phyloP scores from a whole-genome alignment of 2,329 filamentous ascomycete species.

The Xylariaceae sp. region DNA sequence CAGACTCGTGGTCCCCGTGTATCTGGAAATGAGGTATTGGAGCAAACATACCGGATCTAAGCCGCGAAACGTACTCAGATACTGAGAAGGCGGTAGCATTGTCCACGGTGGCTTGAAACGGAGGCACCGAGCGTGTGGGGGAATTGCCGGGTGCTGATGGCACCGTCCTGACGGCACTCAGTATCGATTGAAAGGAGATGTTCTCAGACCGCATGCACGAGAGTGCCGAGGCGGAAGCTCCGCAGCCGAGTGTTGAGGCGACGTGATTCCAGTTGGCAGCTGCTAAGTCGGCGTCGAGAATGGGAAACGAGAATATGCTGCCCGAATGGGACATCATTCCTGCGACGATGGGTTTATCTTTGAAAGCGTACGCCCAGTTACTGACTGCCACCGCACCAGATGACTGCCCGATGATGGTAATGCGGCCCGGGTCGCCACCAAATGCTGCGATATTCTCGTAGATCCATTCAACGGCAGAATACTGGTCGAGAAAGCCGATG shows the following conservation, averaged over 20 bases:
- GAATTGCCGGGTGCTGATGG: slow-evolving; percentile 5
- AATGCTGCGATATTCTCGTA: slow-evolving; percentile 19
- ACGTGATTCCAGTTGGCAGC: slow-evolving; percentile 16
- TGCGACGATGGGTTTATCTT: slow-evolving; percentile 14
- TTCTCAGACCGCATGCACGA: slow-evolving; percentile 22
- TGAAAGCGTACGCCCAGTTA: slow-evolving; percentile 22
- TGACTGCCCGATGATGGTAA: slow-evolving; percentile 18
- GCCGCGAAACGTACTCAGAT: slow-evolving; percentile 14
- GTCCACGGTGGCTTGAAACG: slow-evolving; percentile 19
- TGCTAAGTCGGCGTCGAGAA: slow-evolving; percentile 14
- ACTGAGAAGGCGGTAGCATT: slow-evolving; percentile 8
- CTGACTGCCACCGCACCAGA: slow-evolving; percentile 17
- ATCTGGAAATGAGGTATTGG: slow-evolving; percentile 15
- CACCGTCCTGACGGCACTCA: slow-evolving; percentile 10
- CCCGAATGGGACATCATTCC: slow-evolving; percentile 16
- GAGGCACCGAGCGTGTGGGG: slow-evolving; percentile 16
- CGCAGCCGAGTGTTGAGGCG: slow-evolving; percentile 13
- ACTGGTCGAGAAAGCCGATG: slow-evolving; percentile 21
- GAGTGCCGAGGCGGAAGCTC: slow-evolving; percentile 10
- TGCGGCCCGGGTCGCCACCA: slow-evolving; percentile 15
- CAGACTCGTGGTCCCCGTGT: slow-evolving; percentile 19
- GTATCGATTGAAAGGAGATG: slow-evolving; percentile 19
- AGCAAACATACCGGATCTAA: slow-evolving; percentile 3
- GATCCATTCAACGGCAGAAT: slow-evolving; percentile 13
- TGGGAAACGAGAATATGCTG: slow-evolving; percentile 18